Evolutionary conservation across 257 asterid genomes (phyloP).

Genomic region (Solanum sparsipilum): DNA sequence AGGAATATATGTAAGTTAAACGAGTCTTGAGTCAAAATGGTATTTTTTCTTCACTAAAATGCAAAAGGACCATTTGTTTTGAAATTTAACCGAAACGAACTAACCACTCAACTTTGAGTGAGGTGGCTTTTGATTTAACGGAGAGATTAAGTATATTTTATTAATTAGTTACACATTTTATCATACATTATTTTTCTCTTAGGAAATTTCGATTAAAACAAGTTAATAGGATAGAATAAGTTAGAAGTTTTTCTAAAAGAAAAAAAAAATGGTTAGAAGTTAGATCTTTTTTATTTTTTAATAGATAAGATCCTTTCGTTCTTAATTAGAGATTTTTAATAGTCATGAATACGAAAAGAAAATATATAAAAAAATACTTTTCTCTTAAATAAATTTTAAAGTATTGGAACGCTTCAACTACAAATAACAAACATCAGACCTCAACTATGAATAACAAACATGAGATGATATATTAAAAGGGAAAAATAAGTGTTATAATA

Average conservation of each 20-base stretch:
- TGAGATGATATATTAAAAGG: not conserved
- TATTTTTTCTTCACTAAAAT: not conserved
- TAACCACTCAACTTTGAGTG: not conserved
- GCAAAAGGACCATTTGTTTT: not conserved
- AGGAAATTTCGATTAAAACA: not conserved
- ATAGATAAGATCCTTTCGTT: too few species aligned
- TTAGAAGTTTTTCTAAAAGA: not conserved
- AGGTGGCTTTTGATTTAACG: not conserved
- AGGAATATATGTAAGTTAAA: too few species aligned
- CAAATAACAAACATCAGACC: accelerated
- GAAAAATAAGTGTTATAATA: not conserved
- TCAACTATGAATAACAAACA: not conserved
- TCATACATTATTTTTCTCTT: not conserved
- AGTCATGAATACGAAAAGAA: too few species aligned
- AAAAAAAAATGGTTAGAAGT: too few species aligned
- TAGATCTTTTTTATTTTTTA: too few species aligned
- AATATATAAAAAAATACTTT: not conserved
- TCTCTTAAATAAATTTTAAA: not conserved
- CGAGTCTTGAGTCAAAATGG: not conserved
- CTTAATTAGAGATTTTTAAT: too few species aligned
- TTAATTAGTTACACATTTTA: not conserved
- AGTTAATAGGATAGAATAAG: not conserved
- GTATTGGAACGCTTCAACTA: accelerated
- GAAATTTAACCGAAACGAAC: too few species aligned
- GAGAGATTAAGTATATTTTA: not conserved